Evolutionary conservation across 768 basidiomycete genomes (phyloP).

Genomic region (Naganishia onofrii): DNA sequence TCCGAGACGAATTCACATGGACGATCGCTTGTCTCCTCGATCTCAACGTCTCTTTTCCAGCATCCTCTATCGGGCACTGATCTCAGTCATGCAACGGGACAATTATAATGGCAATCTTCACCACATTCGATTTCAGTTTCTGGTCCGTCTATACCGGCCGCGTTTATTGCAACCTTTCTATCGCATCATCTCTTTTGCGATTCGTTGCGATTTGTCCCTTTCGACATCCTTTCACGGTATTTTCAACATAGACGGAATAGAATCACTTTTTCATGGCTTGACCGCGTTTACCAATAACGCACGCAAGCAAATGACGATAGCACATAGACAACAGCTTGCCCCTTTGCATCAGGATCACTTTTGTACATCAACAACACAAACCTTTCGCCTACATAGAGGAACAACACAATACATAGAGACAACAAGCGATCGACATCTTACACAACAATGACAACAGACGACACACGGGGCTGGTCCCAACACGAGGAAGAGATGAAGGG

Average conservation of each 20-base stretch:
- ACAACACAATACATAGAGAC: conserved; percentile 24
- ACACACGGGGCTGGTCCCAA: conserved; percentile 2
- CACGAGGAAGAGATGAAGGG: neutral
- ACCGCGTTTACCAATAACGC: neutral
- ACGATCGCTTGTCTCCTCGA: conserved; percentile 18
- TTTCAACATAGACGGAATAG: conserved; percentile 22
- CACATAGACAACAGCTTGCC: conserved; percentile 15
- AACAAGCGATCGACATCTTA: conserved; percentile 13
- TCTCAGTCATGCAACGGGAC: conserved; percentile 10
- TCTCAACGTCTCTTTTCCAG: conserved; percentile 11
- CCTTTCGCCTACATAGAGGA: conserved; percentile 17
- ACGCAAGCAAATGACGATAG: neutral
- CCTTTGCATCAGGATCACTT: conserved; percentile 21
- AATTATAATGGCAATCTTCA: conserved; percentile 19
- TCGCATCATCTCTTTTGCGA: neutral
- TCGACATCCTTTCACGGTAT: conserved; percentile 6
- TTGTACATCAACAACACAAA: neutral
- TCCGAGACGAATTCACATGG: neutral
- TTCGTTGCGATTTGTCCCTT: conserved; percentile 4
- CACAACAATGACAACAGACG: conserved; percentile 4
- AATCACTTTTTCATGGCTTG: conserved; percentile 15
- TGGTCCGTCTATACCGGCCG: conserved; percentile 26
- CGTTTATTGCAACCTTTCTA: conserved; percentile 3
- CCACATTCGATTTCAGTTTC: conserved; percentile 25
- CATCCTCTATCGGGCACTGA: conserved; percentile 10